These are phyloP conservation scores for Gastrolobium bilobum DNA, from an alignment of 306 rosid genomes.

Conservation along the genomic window DNA sequence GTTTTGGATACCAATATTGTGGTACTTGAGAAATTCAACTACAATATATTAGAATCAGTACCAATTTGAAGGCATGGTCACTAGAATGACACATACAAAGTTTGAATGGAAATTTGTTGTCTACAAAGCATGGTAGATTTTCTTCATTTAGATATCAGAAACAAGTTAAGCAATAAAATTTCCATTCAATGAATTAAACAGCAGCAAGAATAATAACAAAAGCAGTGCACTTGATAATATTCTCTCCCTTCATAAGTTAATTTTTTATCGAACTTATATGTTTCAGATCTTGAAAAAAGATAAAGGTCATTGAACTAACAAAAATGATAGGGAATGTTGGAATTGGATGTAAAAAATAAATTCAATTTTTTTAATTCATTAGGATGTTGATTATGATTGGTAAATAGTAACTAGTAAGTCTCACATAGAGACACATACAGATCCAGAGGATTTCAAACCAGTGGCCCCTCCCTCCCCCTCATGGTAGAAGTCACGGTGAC, in stretches of 20 bases:
- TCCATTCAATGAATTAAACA: conserved; percentile 12
- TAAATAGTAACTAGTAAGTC: conserved; percentile 22
- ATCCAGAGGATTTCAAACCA: conserved; percentile 33
- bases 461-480: conserved; percentile 38
- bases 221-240: conserved; percentile 16
- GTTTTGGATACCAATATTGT: neutral
- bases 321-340: neutral
- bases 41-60: neutral
- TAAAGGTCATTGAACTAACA: conserved; percentile 2
- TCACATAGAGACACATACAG: neutral
- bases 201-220: conserved; percentile 37
- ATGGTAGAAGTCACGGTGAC: conserved; percentile 42
- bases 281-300: conserved; percentile 27
- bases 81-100: neutral
- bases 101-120: conserved; percentile 12
- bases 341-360: neutral
- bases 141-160: conserved; percentile 33
- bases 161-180: neutral
- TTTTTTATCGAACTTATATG: neutral
- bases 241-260: neutral
- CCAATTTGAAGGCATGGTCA: conserved; percentile 4
- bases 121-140: conserved; percentile 36
- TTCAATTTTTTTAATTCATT: neutral
- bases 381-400: neutral
- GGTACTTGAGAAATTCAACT: conserved; percentile 41